These are phyloP conservation scores for Cladosporium sphaerospermum DNA, from an alignment of 2,329 filamentous ascomycete species.

Conservation along the genomic window DNA sequence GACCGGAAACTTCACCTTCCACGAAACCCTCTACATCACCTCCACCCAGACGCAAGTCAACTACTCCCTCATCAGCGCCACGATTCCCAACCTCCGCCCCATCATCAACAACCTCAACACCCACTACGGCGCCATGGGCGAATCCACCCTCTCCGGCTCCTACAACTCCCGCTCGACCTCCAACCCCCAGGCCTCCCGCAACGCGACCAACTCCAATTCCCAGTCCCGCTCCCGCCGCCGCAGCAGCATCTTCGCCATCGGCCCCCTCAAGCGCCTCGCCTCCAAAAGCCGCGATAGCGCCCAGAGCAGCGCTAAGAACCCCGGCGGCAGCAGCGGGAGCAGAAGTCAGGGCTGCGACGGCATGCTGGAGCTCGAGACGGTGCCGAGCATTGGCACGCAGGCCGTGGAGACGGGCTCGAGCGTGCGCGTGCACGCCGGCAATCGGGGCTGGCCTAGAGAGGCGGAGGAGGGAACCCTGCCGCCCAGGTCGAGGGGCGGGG, in stretches of 20 bases:
- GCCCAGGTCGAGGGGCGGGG: not conserved
- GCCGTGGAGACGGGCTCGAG: conserved; percentile 6
- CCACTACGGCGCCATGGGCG: conserved; percentile 13
- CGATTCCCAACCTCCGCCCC: conserved; percentile 15
- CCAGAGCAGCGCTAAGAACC: not conserved
- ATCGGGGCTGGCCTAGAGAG: not conserved
- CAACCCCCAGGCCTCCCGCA: not conserved
- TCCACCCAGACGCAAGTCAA: conserved; percentile 16
- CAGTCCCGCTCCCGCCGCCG: not conserved
- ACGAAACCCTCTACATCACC: conserved; percentile 13
- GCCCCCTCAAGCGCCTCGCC: not conserved
- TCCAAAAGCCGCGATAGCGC: not conserved
- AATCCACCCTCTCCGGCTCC: conserved; percentile 3
- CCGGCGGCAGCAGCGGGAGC: not conserved
- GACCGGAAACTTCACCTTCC: conserved; percentile 10
- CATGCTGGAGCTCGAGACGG: not conserved
- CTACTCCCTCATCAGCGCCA: conserved; percentile 17
- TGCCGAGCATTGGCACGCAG: conserved; percentile 8
- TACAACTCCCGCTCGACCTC: not conserved
- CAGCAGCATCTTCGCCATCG: not conserved
- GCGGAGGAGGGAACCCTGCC: not conserved
- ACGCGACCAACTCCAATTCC: not conserved
- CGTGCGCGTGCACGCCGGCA: not conserved
- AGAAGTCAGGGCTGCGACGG: not conserved
- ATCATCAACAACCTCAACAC: conserved; percentile 16